phyloP scores from a whole-genome alignment of 2,329 filamentous ascomycete species.

The Alternaria incomplexa region DNA sequence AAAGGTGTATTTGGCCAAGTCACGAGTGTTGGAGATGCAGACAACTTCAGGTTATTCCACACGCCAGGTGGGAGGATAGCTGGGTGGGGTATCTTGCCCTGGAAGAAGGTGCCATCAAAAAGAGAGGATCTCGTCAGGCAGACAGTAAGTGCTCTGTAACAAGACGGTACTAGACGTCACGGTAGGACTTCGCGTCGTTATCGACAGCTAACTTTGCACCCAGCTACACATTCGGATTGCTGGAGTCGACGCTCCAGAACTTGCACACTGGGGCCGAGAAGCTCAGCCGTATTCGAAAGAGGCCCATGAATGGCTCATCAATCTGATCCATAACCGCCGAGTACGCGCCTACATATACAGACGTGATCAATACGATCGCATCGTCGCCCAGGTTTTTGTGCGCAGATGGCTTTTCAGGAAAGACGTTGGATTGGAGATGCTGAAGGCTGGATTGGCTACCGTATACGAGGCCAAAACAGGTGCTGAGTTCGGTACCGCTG shows the following conservation, averaged over 20 bases:
- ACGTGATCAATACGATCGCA: conserved; percentile 88
- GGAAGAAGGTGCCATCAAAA: conserved; percentile 71
- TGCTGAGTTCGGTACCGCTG: conserved; percentile 77
- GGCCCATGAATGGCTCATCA: conserved; percentile 79
- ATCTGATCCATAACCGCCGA: conserved; percentile 71
- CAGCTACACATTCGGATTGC: conserved; percentile 89
- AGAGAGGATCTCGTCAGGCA: conserved; percentile 74
- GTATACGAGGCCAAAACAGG: conserved; percentile 93
- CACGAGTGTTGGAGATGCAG: conserved; percentile 93
- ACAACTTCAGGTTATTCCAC: conserved; percentile 93
- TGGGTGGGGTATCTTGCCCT: conserved; percentile 90
- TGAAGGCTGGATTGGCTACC: conserved; percentile 82
- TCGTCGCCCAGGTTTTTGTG: conserved; percentile 84
- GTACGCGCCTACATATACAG: conserved; percentile 85
- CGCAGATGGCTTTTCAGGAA: conserved; percentile 70
- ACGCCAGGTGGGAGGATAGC: conserved; percentile 86
- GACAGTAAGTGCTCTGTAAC: conserved; percentile 64
- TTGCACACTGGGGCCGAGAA: conserved; percentile 87
- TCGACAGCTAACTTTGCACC: conserved; percentile 19
- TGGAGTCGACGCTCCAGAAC: conserved; percentile 90
- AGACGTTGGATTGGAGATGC: conserved; percentile 90
- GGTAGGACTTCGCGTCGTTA: background rate
- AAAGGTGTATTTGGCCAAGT: conserved; percentile 83
- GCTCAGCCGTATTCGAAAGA: conserved; percentile 85
- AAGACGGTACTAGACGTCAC: background rate